Evolutionary conservation across 306 rosid genomes (phyloP).

Genomic region (Gastrolobium villosum): DNA sequence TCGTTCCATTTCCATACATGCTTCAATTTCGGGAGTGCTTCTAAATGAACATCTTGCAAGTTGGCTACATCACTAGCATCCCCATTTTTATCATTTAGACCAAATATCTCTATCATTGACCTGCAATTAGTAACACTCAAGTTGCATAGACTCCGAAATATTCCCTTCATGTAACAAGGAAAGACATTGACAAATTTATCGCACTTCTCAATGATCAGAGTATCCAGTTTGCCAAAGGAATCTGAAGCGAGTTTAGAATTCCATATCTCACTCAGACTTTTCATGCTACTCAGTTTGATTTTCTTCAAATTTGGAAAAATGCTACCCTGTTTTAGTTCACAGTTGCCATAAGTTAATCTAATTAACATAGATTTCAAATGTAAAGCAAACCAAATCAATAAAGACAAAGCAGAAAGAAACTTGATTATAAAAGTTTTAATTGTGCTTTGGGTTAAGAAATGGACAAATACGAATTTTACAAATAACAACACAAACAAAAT

Average conservation of each 20-base stretch:
- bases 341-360: background rate
- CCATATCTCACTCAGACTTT: constrained; percentile 7
- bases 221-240: background rate
- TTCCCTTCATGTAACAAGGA: background rate
- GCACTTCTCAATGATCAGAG: background rate
- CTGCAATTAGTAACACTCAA: constrained; percentile 8
- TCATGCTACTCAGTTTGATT: background rate
- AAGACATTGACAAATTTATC: background rate
- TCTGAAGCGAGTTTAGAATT: background rate
- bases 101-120: constrained; percentile 33
- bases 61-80: background rate
- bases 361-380: background rate
- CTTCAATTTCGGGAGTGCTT: constrained; percentile 4
- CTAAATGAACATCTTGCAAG: background rate
- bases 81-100: background rate
- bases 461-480: no score
- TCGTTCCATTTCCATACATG: constrained; percentile 43
- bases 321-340: background rate
- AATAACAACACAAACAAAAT: no score
- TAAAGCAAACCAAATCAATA: background rate
- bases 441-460: no score
- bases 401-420: background rate
- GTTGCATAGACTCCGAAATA: background rate
- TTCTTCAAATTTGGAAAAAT: constrained; percentile 29
- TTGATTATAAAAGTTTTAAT: background rate